phyloP scores from a whole-genome alignment of 2,329 filamentous ascomycete genomes.

The Microdochium nivale region DNA sequence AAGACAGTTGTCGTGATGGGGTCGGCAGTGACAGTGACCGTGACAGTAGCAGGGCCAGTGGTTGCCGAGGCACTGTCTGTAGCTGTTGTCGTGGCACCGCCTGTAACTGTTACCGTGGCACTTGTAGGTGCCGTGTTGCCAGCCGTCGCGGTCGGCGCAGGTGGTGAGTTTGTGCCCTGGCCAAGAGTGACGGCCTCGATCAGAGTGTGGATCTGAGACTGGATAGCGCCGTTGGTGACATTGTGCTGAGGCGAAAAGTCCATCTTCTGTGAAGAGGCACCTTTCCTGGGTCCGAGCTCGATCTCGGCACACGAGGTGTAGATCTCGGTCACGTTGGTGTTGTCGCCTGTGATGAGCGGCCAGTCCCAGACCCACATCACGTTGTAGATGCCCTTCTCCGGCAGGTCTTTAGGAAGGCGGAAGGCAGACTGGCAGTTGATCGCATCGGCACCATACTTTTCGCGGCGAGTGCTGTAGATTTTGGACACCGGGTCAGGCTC shows the following conservation, averaged over 20 bases:
- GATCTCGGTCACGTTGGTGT: conserved; percentile 41
- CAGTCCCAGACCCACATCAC: conserved; percentile 98
- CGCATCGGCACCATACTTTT: conserved; percentile 46
- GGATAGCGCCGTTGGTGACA: conserved; percentile 22
- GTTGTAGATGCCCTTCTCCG: conserved; percentile 60
- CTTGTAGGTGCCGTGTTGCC: conserved; percentile 7
- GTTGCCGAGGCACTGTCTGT: background rate
- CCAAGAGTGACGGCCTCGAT: conserved; percentile 26
- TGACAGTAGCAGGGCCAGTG: background rate
- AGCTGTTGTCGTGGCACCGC: too few species aligned
- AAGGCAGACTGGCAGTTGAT: conserved; percentile 78
- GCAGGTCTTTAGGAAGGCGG: conserved; percentile 58
- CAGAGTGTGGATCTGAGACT: conserved; percentile 34
- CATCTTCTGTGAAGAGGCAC: conserved; percentile 26
- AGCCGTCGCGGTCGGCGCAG: conserved; percentile 10
- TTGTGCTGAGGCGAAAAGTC: conserved; percentile 23
- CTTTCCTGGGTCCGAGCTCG: conserved; percentile 17
- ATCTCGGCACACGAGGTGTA: conserved; percentile 44
- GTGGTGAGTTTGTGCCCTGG: conserved; percentile 13
- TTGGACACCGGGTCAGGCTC: conserved; percentile 6
- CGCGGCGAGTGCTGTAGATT: conserved; percentile 52
- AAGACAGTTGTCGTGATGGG: background rate
- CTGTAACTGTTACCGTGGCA: too few species aligned
- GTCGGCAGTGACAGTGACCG: background rate
- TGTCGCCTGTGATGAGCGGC: conserved; percentile 48